Evolutionary conservation across 371 early-diverging fungal genomes (phyloP), one percentile per base, ranked within the genome.

Genomic region (Batrachochytrium dendrobatidis): DNA sequence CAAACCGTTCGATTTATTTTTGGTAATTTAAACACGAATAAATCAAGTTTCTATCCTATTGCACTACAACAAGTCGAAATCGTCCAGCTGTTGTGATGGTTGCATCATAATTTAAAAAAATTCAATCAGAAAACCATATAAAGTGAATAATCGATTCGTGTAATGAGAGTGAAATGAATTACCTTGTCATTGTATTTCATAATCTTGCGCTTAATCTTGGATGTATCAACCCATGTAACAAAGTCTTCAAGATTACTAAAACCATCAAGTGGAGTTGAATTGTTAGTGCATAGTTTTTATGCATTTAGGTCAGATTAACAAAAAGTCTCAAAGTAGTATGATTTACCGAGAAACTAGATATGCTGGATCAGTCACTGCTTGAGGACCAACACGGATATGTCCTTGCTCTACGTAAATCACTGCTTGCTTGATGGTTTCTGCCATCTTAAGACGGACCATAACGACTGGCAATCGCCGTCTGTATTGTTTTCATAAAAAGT

Each of bases 141-240:
- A 53, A 29, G 12, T 51, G 7, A 20, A 1, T 1, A 0, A 33
- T 20, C 25, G 12, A 7, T 17, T 25, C 3, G 22, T 7, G 24
- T 17, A 22, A 31, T 33, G 48, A 29, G 49, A 26, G 3, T n/a
- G 18, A 15, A 46, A 18, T 17, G 0, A 50, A 64, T 2, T 70
- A 93, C 88, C 83, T 91, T 91, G 80, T 93, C 95, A 76, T 92
- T 92, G 81, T 93, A 95, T 71, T 94, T 95, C 73, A 92, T 83
- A 65, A 99, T 94, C 89, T 96, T 97, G 68, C 90, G 81, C 83
- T 94, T 97, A 70, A 98, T 95, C 84, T 93, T 94, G 64, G 94
- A 94, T 28, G 91, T 87, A 67, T 99, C 95, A 12, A 92, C 94
- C 99, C 99, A 99, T 4, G 96, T 94, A 5, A 99, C 90, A 80